phyloP scores from a whole-genome alignment of 1,284 basidiomycete species.

The Naganishia sp. region DNA sequence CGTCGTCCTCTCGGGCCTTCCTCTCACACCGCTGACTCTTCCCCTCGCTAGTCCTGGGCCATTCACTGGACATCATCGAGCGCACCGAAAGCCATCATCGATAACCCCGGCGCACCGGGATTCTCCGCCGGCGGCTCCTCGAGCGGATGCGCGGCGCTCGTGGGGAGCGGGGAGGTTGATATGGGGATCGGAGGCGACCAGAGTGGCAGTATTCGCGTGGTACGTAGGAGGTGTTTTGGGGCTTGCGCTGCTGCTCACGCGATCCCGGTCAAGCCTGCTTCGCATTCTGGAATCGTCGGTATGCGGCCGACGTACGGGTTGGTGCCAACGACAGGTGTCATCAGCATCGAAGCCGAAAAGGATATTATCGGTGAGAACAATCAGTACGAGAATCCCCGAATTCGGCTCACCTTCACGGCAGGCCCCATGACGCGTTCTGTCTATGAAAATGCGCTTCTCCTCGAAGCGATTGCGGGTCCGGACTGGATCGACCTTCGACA shows the following conservation, averaged over 20 bases:
- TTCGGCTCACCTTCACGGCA: conserved; percentile 1
- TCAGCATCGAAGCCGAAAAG: conserved; percentile 52
- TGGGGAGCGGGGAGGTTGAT: conserved; percentile 55
- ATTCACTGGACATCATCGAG: conserved; percentile 42
- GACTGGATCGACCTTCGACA: conserved; percentile 59
- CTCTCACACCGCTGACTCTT: conserved; percentile 9
- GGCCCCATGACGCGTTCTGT: conserved; percentile 56
- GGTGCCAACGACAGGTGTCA: conserved; percentile 59
- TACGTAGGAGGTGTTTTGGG: not conserved
- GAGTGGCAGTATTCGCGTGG: conserved; percentile 56
- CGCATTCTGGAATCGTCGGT: conserved; percentile 58
- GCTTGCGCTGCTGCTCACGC: not conserved
- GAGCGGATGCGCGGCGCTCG: conserved; percentile 57
- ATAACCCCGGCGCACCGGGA: conserved; percentile 57
- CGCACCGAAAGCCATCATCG: conserved; percentile 54
- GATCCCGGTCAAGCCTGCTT: conserved; percentile 46
- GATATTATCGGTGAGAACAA: conserved; percentile 24
- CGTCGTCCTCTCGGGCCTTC: conserved; percentile 20
- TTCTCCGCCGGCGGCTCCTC: conserved; percentile 58
- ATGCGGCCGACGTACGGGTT: conserved; percentile 60
- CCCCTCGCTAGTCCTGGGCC: conserved; percentile 10
- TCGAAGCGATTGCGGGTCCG: conserved; percentile 58
- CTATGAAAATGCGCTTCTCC: conserved; percentile 56
- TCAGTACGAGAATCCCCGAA: conserved; percentile 40
- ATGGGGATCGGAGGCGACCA: conserved; percentile 60